A percentile compares a stretch with the other conserved stretches of the same genome.
Conservation (phyloP, 129 eudicot species). For the Silybum marianum region DNA sequence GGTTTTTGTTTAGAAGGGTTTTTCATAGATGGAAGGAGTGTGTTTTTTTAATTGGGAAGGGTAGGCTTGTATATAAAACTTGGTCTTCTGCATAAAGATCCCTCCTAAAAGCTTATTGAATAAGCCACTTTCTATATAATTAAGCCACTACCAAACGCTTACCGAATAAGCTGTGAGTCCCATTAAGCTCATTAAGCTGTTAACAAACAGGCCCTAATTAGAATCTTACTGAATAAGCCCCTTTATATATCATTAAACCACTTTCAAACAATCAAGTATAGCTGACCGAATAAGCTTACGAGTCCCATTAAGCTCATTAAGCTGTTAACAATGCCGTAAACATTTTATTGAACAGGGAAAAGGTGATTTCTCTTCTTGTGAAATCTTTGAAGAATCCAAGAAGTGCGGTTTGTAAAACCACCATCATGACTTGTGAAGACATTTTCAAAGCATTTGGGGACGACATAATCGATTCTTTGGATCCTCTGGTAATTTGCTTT, state of each 20-base stretch:
- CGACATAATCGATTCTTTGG: slow-evolving; percentile 59
- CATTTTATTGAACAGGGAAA: slow-evolving; percentile 47
- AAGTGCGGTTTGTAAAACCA: slow-evolving; percentile 90
- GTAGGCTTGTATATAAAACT: not conserved
- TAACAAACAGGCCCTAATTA: not conserved
- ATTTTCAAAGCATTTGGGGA: slow-evolving; percentile 75
- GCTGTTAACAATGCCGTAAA: not conserved
- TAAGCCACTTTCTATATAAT: not conserved
- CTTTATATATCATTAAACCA: not conserved
- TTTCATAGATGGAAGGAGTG: not conserved
- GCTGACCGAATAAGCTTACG: not conserved
- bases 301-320: not conserved
- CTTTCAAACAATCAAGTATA: not conserved
- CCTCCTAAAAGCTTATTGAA: not conserved
- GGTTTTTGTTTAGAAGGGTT: not conserved
- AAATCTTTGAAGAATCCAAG: slow-evolving; percentile 89
- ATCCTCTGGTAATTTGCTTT: slow-evolving; percentile 58
- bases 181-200: not conserved
- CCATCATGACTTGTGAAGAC: slow-evolving; percentile 78
- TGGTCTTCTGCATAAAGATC: not conserved
- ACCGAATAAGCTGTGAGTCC: not conserved
- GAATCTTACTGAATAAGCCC: not conserved
- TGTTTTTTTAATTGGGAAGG: not conserved
- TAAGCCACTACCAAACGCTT: not conserved
- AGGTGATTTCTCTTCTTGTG: slow-evolving; percentile 60